Base-by-base conservation (phyloP, 1,284 basidiomycete genomes). In the Sanguinoderma infundibulare region DNA sequence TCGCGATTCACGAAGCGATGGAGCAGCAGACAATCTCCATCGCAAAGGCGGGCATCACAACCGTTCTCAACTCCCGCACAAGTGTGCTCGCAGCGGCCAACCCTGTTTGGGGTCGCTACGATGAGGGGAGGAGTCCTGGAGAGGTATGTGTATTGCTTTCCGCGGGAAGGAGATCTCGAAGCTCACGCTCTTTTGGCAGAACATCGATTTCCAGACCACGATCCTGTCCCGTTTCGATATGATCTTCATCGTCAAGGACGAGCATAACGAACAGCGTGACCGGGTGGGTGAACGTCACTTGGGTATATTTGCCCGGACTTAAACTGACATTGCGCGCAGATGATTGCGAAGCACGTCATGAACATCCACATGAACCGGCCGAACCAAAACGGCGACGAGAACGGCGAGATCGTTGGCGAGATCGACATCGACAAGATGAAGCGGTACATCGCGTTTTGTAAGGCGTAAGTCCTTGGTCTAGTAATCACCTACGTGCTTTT, bases 11-110 rank as follows among this genome's bases (percentile, higher is more conserved):
- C 78, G 98, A 99, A 79, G 98, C 97, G 17, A 99, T 99, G 97
- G 97, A 99, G 73, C 97, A 99, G 74, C 97, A 99, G 75, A 99
- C 97, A 0, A 99, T 99, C 69, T 99, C 98, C 2, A 98, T 99
- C 68, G 97, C 97, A 36, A 99, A 99, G 77, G 98, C 98, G 2
- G 98, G 98, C 67, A 99, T 99, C 67, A 99, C 98, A 0, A 99
- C 98, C 0, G 95, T 98, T 26, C 82, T 99, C 40, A 99, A 99
- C 78, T 97, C 95, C 2, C 83, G 98, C 51, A 98, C 98, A 0
- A 96, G 94, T 64, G 97, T 99, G 7, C 84, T 99, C 30, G 98
- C 98, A 1, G 98, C 98, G 3, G 98, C 98, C 10, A 99, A 99
- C 78, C 98, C 98, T 1, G 96, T 99, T 12, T 98, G 97, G 83